Base-by-base conservation (phyloP, 176 grass and related monocot genomes). In the Poa pratensis region DNA sequence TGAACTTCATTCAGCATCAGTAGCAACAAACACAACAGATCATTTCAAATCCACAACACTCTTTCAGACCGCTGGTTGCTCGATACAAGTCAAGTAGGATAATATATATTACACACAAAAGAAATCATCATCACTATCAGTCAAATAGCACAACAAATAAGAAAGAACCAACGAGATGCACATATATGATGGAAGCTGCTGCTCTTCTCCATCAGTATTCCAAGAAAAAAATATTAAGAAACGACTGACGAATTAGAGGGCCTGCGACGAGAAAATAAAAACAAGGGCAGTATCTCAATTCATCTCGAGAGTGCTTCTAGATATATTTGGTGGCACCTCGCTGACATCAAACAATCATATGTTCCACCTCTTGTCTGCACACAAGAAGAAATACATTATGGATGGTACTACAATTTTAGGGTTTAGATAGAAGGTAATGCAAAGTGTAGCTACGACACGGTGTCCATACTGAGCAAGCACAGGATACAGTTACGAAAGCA, bases 321-420 rank as follows among this genome's bases (percentile, higher is more conserved):
- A 77, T 77, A 89, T 77, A 62, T 69, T 17, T 74, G 81, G 80
- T 80, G 80, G 61, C 76, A 50, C 42, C 80, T 40, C 35, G 39
- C 55, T 86, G 53, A 12, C 57, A 59, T 17, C 69, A 22, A 58
- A 67, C 13, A 59, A 76, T 97, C 87, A 98, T 80, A 93, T 93
- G 74, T 95, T 86, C 95, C 95, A 98, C 80, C 87, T 93, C 83
- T 81, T 95, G 78, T 98, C 95, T 98, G 91, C 77, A 69, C 9
- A 85, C 9, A 53, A 64, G 19, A 11, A 73, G 24, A 45, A 11
- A 24, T 55, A 43, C 45, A 66, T 53, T 22, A 60, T 69, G 16
- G 23, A 70, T 6, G 15, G 28, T 32, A 10, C 2, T 69, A 49
- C 17, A 5, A 17, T 51, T 46, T 23, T 62, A 62, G 9, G 0